Conservation (phyloP, 2,329 filamentous ascomycete species). For the Sarocladium strictum region DNA sequence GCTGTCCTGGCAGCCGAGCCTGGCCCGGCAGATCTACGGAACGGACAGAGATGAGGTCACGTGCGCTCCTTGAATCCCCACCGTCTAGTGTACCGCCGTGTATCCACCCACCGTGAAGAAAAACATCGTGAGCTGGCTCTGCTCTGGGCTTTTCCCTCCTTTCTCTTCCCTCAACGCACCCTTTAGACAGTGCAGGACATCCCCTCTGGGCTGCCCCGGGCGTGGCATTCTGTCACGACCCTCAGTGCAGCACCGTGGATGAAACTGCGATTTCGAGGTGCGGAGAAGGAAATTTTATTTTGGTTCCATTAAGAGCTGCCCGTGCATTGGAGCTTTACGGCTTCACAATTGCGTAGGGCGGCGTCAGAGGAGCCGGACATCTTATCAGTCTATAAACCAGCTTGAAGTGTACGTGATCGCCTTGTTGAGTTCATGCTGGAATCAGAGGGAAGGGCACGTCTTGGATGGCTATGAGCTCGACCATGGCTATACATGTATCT, state of each 20-base stretch:
- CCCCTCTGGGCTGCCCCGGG: constrained; percentile 46
- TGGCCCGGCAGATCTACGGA: background rate
- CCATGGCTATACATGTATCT: too few relatives aligned
- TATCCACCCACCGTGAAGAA: background rate
- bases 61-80: background rate
- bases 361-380: constrained; percentile 38
- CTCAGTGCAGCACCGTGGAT: constrained; percentile 55
- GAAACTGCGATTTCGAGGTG: constrained; percentile 53
- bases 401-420: background rate
- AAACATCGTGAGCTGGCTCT: constrained; percentile 12
- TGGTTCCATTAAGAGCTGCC: constrained; percentile 54
- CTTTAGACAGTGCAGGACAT: constrained; percentile 84
- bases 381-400: constrained; percentile 12
- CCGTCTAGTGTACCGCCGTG: background rate
- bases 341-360: constrained; percentile 23
- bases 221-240: constrained; percentile 61
- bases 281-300: constrained; percentile 42
- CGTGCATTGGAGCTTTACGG: constrained; percentile 33
- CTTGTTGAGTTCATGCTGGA: background rate
- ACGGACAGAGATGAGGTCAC: background rate
- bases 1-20: background rate
- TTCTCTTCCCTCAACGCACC: constrained; percentile 57
- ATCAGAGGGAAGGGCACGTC: too few relatives aligned
- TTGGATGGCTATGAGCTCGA: too few relatives aligned
- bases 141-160: constrained; percentile 17